Base-by-base conservation (phyloP, 2,329 filamentous ascomycete species). In the Thelonectria discophora region DNA sequence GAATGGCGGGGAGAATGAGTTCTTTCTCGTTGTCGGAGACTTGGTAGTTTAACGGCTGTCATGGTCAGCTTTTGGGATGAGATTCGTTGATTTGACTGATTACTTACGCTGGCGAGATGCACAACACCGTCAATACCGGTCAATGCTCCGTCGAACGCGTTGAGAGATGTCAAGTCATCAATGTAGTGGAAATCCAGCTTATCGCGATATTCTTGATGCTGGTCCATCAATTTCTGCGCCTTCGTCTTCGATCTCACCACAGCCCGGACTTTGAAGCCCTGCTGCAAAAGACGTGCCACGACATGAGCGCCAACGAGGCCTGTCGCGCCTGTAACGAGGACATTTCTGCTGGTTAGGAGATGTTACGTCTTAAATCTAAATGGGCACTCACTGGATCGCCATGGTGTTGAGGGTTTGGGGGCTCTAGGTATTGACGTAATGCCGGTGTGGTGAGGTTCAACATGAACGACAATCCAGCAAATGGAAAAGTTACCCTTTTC, bases 21-120 rank as follows among this genome's bases (percentile, higher is more conserved):
- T 62, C 60, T 1, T 62, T 58, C 20, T 62, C 60, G n/a, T 62
- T 62, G 17, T 62, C 60, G 5, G 39, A 40, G 9, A 59, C 60
- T 18, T 58, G 50, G 30, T 62, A 62, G 21, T 62, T 55, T 6
- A 62, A 39, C 20, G 60, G 60, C 60, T 62, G 10, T n/a, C 1
- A 18, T 5, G 12, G n/a, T 15, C 12, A 34, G 21, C 27, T 15
- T 3, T 17, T 17, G 12, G 0, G 9, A 9, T 8, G 11, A 37
- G 34, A 15, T 34, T 13, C 1, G 7, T 11, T n/a, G 3, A 11
- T 24, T 24, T 6, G 13, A 1, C 1, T 17, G 7, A 39, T 2
- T 10, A 46, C 55, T 34, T 37, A 59, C 60, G n/a, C 60, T 62
- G 7, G 60, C 60, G 15, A 62, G 21, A 17, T 62, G 60, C 21